Conservation (phyloP, 768 basidiomycete species). For the Dacryopinax primogenitus region DNA sequence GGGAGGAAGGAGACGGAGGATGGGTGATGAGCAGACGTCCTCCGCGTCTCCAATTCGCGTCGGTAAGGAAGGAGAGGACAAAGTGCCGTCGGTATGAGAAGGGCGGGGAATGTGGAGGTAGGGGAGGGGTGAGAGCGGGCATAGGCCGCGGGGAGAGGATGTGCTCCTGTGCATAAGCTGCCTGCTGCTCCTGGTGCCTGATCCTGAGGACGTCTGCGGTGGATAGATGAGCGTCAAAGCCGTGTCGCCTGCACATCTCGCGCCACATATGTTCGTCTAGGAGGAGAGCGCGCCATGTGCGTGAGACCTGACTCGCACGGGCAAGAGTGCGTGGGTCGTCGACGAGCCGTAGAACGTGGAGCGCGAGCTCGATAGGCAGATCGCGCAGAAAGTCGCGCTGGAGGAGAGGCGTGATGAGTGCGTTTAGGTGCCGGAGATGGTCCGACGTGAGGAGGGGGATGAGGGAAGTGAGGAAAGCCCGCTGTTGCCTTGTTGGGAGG, state of each 20-base stretch:
- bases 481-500: slow-evolving; percentile 1
- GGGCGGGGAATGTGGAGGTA: slow-evolving; percentile 8
- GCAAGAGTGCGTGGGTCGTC: slow-evolving; percentile 61
- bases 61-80: slow-evolving; percentile 55
- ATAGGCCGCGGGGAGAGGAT: neutral
- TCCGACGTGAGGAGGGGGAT: slow-evolving; percentile 6
- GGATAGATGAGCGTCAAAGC: slow-evolving; percentile 27
- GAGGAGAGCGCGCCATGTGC: slow-evolving; percentile 55
- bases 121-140: neutral
- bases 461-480: neutral
- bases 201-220: neutral
- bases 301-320: slow-evolving; percentile 55
- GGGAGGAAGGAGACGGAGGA: neutral
- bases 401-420: slow-evolving; percentile 8
- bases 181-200: slow-evolving; percentile 1
- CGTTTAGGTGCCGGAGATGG: slow-evolving; percentile 2
- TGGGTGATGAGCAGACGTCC: slow-evolving; percentile 14
- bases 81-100: slow-evolving; percentile 62
- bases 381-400: slow-evolving; percentile 31
- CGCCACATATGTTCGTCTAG: slow-evolving; percentile 73
- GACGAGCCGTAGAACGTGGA: slow-evolving; percentile 64
- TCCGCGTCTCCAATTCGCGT: slow-evolving; percentile 34
- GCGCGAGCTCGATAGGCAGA: slow-evolving; percentile 54
- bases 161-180: neutral
- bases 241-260: slow-evolving; percentile 49